Percentiles rank a stretch among this genome's conserved stretches.
These are phyloP conservation scores for Gastrolobium bilobum DNA, from an alignment of 306 rosid genomes.

Conservation along the genomic window DNA sequence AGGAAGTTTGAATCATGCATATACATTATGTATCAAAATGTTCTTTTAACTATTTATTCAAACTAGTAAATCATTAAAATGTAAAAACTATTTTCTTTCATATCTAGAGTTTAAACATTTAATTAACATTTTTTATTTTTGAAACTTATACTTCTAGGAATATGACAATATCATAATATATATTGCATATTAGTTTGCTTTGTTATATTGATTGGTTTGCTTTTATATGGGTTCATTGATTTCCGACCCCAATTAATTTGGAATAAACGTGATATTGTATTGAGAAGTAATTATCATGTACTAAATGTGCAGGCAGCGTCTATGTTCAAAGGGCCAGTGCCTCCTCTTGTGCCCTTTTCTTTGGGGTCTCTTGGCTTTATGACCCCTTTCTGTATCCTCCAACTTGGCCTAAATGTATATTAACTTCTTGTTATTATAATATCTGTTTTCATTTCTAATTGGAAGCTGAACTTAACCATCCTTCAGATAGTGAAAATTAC, in stretches of 20 bases:
- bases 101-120: constrained; percentile 16
- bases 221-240: too few species aligned
- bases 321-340: constrained; percentile 97
- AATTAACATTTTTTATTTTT: not conserved
- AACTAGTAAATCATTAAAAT: constrained; percentile 22
- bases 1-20: constrained; percentile 30
- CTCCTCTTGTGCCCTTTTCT: constrained; percentile 96
- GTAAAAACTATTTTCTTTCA: not conserved
- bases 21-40: constrained; percentile 12
- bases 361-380: constrained; percentile 96
- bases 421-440: constrained; percentile 9
- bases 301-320: constrained; percentile 89
- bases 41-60: constrained; percentile 36
- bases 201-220: constrained; percentile 3
- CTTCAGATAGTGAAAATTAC: constrained; percentile 86
- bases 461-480: constrained; percentile 66
- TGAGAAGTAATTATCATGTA: constrained; percentile 23
- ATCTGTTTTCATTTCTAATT: constrained; percentile 34
- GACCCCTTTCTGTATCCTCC: constrained; percentile 98
- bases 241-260: too few species aligned
- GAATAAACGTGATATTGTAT: not conserved
- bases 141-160: constrained; percentile 22
- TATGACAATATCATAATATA: constrained; percentile 27
- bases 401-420: constrained; percentile 28
- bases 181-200: constrained; percentile 9